These are phyloP conservation scores for Cinnamomum chago DNA, from an alignment of 164 flowering plant species.

Conservation along the genomic window DNA sequence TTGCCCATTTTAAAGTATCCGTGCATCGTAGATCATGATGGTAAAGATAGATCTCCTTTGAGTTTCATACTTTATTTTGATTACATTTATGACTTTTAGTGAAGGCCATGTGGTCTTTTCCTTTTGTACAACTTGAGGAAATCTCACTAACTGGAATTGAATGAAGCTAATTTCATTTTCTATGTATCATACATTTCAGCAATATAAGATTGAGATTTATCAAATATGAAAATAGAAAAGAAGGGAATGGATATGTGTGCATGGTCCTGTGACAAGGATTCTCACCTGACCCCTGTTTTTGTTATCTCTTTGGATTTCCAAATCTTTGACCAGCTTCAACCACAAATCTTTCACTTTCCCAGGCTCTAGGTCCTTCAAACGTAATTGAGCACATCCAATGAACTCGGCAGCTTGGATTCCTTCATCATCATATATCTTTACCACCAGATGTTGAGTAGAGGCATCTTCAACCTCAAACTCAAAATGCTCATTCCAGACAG, in stretches of 20 bases:
- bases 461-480: slow-evolving; percentile 88
- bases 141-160: neutral
- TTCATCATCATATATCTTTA: slow-evolving; percentile 83
- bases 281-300: slow-evolving; percentile 91
- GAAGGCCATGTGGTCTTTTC: neutral
- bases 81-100: no score
- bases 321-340: slow-evolving; percentile 94
- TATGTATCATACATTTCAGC: neutral
- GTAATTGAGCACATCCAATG: slow-evolving; percentile 78
- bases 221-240: neutral
- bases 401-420: slow-evolving; percentile 91
- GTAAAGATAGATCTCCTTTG: no score
- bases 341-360: slow-evolving; percentile 97
- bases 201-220: neutral
- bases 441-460: slow-evolving; percentile 81
- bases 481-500: slow-evolving; percentile 97
- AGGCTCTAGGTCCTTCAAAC: slow-evolving; percentile 69
- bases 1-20: no score
- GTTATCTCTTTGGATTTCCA: slow-evolving; percentile 88
- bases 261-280: neutral
- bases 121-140: neutral
- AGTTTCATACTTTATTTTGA: no score
- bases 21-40: no score
- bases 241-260: neutral
- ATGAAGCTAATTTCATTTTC: neutral